Conservation (phyloP, 305 asterid genomes). For the Solanum hybrid region DNA sequence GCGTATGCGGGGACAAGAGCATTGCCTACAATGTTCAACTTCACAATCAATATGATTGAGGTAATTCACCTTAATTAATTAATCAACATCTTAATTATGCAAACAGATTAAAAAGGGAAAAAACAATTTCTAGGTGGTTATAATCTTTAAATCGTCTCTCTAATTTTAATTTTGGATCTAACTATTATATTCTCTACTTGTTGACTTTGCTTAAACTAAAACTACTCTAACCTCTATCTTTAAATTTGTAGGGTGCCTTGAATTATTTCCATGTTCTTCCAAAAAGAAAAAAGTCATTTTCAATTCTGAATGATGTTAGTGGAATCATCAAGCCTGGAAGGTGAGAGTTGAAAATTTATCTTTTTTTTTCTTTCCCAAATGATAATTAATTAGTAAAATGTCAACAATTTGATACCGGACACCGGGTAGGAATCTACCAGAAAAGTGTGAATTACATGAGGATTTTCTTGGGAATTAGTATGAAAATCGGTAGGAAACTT, state of each 20-base stretch:
- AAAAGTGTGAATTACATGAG: no score
- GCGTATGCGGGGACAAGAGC: conserved; percentile 25
- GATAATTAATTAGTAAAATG: not conserved
- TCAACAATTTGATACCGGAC: not conserved
- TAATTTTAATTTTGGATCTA: no score
- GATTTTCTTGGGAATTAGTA: no score
- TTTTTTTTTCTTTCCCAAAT: not conserved
- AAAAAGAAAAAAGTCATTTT: conserved; percentile 4
- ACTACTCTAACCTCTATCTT: not conserved
- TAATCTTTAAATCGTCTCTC: not conserved
- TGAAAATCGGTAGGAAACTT: no score
- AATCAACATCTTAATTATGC: not conserved
- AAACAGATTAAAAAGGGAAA: not conserved
- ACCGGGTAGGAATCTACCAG: not conserved
- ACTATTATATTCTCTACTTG: not conserved
- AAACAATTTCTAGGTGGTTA: not conserved
- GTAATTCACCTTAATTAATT: not conserved
- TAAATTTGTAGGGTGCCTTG: conserved; percentile 4
- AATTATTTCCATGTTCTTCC: conserved; percentile 12
- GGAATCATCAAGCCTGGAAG: conserved; percentile 25
- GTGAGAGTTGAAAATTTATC: not conserved
- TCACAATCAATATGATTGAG: conserved; percentile 3
- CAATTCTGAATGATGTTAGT: conserved; percentile 18
- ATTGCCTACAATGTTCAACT: conserved; percentile 23
- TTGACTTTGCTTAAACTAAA: not conserved